phyloP scores from a whole-genome alignment of 2,329 filamentous ascomycete species.

The Venturia asperata region DNA sequence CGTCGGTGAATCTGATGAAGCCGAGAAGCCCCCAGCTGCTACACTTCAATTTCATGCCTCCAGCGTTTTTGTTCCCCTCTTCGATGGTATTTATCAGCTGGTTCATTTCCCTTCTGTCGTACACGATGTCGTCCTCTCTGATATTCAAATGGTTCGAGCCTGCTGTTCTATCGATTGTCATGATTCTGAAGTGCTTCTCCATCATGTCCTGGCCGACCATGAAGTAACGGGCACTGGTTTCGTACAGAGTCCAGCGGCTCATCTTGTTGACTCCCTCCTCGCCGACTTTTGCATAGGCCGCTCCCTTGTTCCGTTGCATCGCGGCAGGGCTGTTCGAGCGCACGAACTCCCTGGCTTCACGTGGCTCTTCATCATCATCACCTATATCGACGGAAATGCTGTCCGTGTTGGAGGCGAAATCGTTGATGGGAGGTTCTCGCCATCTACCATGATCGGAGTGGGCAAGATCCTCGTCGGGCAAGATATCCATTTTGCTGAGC shows the following conservation, averaged over 20 bases:
- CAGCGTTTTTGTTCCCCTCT: constrained; percentile 84
- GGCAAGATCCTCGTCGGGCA: background rate
- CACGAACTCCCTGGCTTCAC: constrained; percentile 33
- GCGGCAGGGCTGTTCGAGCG: constrained; percentile 34
- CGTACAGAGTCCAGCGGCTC: constrained; percentile 97
- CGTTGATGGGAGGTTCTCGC: constrained; percentile 18
- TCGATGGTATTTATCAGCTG: constrained; percentile 91
- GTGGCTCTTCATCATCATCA: constrained; percentile 34
- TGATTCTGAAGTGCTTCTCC: constrained; percentile 78
- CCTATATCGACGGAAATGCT: constrained; percentile 3
- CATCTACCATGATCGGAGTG: background rate
- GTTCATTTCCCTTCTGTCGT: constrained; percentile 86
- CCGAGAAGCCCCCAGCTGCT: constrained; percentile 90
- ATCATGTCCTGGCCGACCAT: constrained; percentile 88
- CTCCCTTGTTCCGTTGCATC: constrained; percentile 33
- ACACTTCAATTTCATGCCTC: constrained; percentile 81
- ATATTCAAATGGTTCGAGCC: constrained; percentile 73
- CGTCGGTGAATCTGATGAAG: constrained; percentile 91
- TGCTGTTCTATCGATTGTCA: constrained; percentile 89
- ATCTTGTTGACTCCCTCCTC: constrained; percentile 50
- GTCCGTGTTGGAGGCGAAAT: background rate
- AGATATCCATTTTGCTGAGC: background rate
- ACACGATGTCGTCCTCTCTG: constrained; percentile 90
- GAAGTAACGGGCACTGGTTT: constrained; percentile 89
- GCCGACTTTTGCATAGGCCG: constrained; percentile 37